Evolutionary conservation across 2,329 filamentous ascomycete genomes (phyloP).

Genomic region (Mollisiaceae sp.): DNA sequence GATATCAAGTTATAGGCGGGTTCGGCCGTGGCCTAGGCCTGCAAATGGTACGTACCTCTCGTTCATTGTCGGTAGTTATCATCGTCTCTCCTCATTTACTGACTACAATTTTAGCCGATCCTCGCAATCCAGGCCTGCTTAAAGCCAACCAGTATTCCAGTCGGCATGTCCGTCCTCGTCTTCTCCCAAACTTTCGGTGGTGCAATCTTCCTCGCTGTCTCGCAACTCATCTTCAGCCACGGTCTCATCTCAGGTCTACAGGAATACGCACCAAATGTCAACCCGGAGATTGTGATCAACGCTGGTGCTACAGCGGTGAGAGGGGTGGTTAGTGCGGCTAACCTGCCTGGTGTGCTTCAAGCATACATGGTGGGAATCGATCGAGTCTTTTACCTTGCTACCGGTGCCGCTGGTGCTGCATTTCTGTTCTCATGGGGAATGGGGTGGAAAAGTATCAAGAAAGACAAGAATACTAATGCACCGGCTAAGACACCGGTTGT

Average conservation of each 20-base stretch:
- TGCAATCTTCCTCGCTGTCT: slow-evolving; percentile 40
- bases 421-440: slow-evolving; percentile 45
- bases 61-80: not conserved
- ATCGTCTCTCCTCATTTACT: not conserved
- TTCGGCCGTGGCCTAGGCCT: slow-evolving; percentile 33
- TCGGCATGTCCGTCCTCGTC: slow-evolving; percentile 42
- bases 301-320: slow-evolving; percentile 50
- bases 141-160: slow-evolving; percentile 37
- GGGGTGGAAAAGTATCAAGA: slow-evolving; percentile 53
- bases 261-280: slow-evolving; percentile 42
- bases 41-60: slow-evolving; percentile 32
- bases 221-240: slow-evolving; percentile 41
- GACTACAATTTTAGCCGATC: slow-evolving; percentile 29
- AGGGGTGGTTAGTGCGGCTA: slow-evolving; percentile 38
- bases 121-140: slow-evolving; percentile 45
- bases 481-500: no score
- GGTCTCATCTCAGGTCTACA: slow-evolving; percentile 44
- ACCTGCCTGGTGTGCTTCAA: slow-evolving; percentile 45
- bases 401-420: slow-evolving; percentile 18
- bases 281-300: slow-evolving; percentile 43
- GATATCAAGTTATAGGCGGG: slow-evolving; percentile 39
- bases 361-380: slow-evolving; percentile 47
- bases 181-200: slow-evolving; percentile 44
- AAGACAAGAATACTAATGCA: slow-evolving; percentile 28
- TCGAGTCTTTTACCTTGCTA: slow-evolving; percentile 33